Conservation (phyloP, 192 early-diverging fungal species). For the Coemansia guatemalensis region DNA sequence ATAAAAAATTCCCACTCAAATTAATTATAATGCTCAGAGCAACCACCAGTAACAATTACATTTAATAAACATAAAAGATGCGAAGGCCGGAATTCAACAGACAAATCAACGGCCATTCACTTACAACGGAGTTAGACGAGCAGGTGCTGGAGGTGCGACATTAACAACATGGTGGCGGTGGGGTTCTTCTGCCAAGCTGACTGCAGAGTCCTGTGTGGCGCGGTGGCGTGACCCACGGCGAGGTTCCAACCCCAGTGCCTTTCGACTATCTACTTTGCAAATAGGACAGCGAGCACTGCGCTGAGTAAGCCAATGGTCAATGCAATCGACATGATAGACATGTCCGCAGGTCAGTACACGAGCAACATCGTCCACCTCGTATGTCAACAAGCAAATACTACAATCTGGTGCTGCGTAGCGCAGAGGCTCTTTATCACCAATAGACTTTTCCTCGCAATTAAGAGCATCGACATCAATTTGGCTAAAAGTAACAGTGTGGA, state of each 20-base stretch:
- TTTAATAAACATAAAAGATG: too few relatives aligned
- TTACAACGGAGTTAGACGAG: not conserved
- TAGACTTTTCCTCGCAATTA: slow-evolving; percentile 10
- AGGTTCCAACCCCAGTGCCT: slow-evolving; percentile 28
- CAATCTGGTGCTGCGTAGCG: slow-evolving; percentile 55
- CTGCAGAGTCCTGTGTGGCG: slow-evolving; percentile 12
- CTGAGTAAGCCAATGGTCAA: slow-evolving; percentile 58
- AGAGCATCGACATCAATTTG: slow-evolving; percentile 18
- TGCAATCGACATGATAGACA: slow-evolving; percentile 62
- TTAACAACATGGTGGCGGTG: slow-evolving; percentile 15
- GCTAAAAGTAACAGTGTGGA: slow-evolving; percentile 25
- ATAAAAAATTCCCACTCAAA: not conserved
- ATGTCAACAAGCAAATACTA: slow-evolving; percentile 63
- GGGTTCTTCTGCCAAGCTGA: not conserved
- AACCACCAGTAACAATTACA: not conserved
- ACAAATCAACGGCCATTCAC: too few relatives aligned
- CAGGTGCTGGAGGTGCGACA: slow-evolving; percentile 16
- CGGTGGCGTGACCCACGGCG: slow-evolving; percentile 1
- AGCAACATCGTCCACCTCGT: slow-evolving; percentile 55
- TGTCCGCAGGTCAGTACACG: slow-evolving; percentile 64
- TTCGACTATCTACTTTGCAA: slow-evolving; percentile 35
- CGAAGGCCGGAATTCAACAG: too few relatives aligned
- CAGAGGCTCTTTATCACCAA: slow-evolving; percentile 5
- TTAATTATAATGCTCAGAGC: too few relatives aligned
- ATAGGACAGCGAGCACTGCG: slow-evolving; percentile 43